These are phyloP conservation scores for Diplodia sapinea DNA, from an alignment of 2,329 filamentous ascomycete genomes.

Conservation along the genomic window DNA sequence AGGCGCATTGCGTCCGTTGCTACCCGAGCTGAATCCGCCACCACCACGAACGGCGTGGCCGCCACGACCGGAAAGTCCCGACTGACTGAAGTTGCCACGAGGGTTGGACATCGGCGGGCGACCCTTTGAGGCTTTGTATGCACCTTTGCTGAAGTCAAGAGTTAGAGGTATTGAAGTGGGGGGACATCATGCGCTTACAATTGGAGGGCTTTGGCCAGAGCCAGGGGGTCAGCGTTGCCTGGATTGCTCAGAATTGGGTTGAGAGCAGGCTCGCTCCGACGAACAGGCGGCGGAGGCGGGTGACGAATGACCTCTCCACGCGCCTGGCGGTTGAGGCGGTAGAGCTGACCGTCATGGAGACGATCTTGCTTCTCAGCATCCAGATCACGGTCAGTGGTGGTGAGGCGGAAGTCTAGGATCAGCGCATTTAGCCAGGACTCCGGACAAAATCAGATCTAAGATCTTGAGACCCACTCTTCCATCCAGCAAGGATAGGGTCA, in stretches of 20 bases:
- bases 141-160: slow-evolving; percentile 6
- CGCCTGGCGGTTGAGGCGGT: slow-evolving; percentile 28
- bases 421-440: neutral
- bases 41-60: neutral
- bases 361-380: slow-evolving; percentile 11
- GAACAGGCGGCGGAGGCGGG: neutral
- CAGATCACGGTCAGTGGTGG: slow-evolving; percentile 15
- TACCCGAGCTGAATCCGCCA: neutral
- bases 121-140: neutral
- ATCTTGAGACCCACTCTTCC: slow-evolving; percentile 5
- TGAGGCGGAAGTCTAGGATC: slow-evolving; percentile 10
- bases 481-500: neutral
- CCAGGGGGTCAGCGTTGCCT: neutral
- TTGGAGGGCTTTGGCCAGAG: slow-evolving; percentile 5
- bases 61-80: neutral
- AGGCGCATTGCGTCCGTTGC: neutral
- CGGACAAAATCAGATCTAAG: too few species aligned
- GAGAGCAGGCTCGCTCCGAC: neutral
- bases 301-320: neutral
- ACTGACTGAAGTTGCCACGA: neutral
- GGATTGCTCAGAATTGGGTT: neutral
- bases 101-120: neutral
- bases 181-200: neutral
- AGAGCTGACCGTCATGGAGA: slow-evolving; percentile 27
- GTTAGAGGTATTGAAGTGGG: neutral